Conservation (phyloP, 306 rosid genomes). For the Sicyos edulis region DNA sequence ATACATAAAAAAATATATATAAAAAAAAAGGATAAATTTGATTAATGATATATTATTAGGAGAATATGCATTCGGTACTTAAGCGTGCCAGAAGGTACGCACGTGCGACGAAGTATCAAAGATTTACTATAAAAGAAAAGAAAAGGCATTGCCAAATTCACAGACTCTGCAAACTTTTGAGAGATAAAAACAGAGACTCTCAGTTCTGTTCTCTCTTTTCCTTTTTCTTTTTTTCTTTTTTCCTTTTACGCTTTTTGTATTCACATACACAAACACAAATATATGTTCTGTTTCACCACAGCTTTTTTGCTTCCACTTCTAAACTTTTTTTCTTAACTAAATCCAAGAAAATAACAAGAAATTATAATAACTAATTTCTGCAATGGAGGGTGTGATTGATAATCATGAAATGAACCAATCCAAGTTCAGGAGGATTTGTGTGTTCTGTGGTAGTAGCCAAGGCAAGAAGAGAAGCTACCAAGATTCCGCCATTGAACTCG, state of each 20-base stretch:
- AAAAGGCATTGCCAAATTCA: not conserved
- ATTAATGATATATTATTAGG: too few species aligned
- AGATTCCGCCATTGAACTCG: constrained; percentile 92
- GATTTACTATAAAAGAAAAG: not conserved
- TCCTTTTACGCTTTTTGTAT: constrained; percentile 24
- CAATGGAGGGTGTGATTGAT: constrained; percentile 29
- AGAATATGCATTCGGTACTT: too few species aligned
- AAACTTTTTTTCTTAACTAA: not conserved
- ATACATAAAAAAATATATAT: too few species aligned
- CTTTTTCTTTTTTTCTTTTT: too few species aligned
- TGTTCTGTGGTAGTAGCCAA: constrained; percentile 96
- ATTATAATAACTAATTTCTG: not conserved
- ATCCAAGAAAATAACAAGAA: not conserved
- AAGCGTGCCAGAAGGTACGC: constrained; percentile 8
- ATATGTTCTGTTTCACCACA: constrained; percentile 21
- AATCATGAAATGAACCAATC: constrained; percentile 25
- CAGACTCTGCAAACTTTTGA: not conserved
- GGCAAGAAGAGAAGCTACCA: constrained; percentile 90
- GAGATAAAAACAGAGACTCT: not conserved
- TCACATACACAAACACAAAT: constrained; percentile 23
- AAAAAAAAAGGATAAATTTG: too few species aligned
- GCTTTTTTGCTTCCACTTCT: constrained; percentile 17
- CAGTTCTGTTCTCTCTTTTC: not conserved
- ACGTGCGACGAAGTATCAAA: not conserved
- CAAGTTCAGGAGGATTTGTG: constrained; percentile 88